These are phyloP conservation scores for Boletus rubescentipes DNA, from an alignment of 768 basidiomycete genomes.

Conservation along the genomic window DNA sequence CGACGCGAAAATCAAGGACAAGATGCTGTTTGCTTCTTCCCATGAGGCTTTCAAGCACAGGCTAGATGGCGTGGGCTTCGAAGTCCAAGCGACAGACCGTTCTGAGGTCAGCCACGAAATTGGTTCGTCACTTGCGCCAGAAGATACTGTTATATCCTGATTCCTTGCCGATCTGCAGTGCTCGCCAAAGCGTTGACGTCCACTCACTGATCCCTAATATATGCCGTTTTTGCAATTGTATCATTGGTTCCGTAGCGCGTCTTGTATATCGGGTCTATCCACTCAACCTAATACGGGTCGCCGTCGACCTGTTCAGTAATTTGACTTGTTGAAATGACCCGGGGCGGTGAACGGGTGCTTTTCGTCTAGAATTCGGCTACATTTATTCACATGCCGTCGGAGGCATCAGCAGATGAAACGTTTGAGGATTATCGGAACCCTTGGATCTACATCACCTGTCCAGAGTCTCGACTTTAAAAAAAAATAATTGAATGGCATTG, in stretches of 20 bases:
- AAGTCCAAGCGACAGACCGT: conserved; percentile 84
- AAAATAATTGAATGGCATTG: background rate
- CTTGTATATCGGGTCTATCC: background rate
- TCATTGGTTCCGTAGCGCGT: background rate
- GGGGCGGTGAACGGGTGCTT: background rate
- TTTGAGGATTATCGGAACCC: background rate
- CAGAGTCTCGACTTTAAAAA: background rate
- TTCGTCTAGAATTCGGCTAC: background rate
- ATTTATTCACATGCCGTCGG: conserved; percentile 3
- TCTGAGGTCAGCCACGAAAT: conserved; percentile 69
- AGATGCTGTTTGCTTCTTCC: conserved; percentile 93
- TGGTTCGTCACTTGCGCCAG: conserved; percentile 46
- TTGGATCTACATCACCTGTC: conserved; percentile 1
- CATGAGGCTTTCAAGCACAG: conserved; percentile 72
- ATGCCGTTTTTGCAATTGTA: background rate
- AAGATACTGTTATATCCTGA: background rate
- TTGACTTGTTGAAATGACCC: background rate
- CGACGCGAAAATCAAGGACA: conserved; percentile 77
- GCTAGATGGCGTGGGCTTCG: conserved; percentile 73
- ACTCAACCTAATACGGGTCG: background rate
- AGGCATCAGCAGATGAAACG: background rate
- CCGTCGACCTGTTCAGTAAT: background rate
- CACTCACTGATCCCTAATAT: conserved; percentile 12
- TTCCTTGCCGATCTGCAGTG: conserved; percentile 11
- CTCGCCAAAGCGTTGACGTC: conserved; percentile 17